These are phyloP conservation scores for Plasmodium relictum DNA, from an alignment of 169 alveolate genomes.

Conservation along the genomic window DNA sequence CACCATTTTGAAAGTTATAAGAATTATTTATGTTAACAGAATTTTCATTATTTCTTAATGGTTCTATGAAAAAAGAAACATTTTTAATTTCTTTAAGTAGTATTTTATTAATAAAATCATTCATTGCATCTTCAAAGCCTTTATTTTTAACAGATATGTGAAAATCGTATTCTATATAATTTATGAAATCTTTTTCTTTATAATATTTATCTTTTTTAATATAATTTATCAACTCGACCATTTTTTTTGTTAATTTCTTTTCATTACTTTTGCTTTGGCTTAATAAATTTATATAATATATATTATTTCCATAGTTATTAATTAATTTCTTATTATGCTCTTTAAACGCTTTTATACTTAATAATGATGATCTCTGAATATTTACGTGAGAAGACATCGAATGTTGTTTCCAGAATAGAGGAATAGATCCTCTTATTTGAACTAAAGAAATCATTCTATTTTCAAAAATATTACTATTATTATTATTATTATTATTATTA, in stretches of 20 bases:
- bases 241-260: conserved; percentile 79
- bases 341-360: conserved; percentile 79
- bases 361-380: conserved; percentile 61
- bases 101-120: conserved; percentile 79
- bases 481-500: not conserved
- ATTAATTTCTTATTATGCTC: conserved; percentile 82
- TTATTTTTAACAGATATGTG: conserved; percentile 75
- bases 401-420: conserved; percentile 95
- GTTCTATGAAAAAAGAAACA: conserved; percentile 69
- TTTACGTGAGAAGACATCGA: conserved; percentile 75
- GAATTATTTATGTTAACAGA: not conserved
- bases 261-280: conserved; percentile 82
- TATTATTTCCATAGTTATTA: conserved; percentile 80
- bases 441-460: conserved; percentile 91
- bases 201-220: conserved; percentile 81
- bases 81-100: conserved; percentile 49
- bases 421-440: conserved; percentile 97
- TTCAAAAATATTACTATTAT: conserved; percentile 81
- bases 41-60: conserved; percentile 27
- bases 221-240: conserved; percentile 62
- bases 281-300: conserved; percentile 80
- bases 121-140: conserved; percentile 78
- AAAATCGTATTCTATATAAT: conserved; percentile 79
- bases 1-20: conserved; percentile 90
- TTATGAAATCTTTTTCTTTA: conserved; percentile 77